These are phyloP conservation scores for Liriodendron chinense DNA, from an alignment of 164 flowering plant genomes.

Conservation along the genomic window DNA sequence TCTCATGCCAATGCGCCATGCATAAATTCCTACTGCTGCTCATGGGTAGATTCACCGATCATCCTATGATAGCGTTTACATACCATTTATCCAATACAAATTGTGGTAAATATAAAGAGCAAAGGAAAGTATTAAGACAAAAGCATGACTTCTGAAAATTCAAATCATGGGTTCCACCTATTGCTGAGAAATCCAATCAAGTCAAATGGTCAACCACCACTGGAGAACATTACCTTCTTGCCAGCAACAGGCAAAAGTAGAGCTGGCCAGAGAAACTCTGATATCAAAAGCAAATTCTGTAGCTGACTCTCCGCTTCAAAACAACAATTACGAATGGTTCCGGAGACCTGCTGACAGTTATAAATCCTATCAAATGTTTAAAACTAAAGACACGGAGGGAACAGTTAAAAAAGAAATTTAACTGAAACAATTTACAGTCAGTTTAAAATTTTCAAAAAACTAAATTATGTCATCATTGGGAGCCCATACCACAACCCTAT, in stretches of 20 bases:
- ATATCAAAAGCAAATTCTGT: slow-evolving; percentile 70
- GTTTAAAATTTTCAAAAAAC: neutral
- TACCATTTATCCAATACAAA: too few species aligned
- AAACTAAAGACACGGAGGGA: neutral
- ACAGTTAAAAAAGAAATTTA: neutral
- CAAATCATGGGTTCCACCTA: neutral
- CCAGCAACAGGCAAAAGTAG: slow-evolving; percentile 94
- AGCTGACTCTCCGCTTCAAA: slow-evolving; percentile 89
- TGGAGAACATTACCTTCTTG: slow-evolving; percentile 48
- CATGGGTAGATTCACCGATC: too few species aligned
- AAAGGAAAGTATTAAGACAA: neutral
- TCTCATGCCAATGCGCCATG: too few species aligned
- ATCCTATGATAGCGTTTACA: too few species aligned
- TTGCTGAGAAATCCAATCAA: neutral
- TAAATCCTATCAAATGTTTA: neutral
- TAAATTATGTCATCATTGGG: too few species aligned
- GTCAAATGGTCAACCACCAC: neutral
- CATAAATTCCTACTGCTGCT: too few species aligned
- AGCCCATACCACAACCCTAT: too few species aligned
- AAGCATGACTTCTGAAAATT: neutral
- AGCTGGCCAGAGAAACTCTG: slow-evolving; percentile 99
- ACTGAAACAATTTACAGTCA: neutral
- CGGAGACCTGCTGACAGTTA: slow-evolving; percentile 58
- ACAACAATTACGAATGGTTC: slow-evolving; percentile 90
- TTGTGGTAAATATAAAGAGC: neutral